Evolutionary conservation across 768 basidiomycete species (phyloP), one percentile per base, ranked within the genome.

Genomic region (Kwoniella botswanensis): DNA sequence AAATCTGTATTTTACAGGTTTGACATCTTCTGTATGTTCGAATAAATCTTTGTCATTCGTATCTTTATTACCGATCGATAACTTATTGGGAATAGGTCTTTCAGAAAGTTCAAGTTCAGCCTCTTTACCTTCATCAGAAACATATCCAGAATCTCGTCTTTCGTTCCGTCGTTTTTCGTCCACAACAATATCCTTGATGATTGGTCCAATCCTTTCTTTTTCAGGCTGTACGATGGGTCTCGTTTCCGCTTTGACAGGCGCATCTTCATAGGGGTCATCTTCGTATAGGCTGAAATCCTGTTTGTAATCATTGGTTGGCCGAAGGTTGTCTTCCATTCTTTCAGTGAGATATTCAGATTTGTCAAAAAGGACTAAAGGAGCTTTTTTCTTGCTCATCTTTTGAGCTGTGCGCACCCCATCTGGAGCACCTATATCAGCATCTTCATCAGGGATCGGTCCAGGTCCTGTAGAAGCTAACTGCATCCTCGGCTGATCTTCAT

Each of bases 371-470:
- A 43, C 29, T n/a, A 43, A 17, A 17, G 15, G 13, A 17, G 13
- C 17, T 41, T 59, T 35, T 6, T 35, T 26, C 17, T 18, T 59
- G 4, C 29, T 26, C 3, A 12, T 17, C 10, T 22, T 21, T 7
- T 26, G 54, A 42, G 42, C 41, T 2, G 7, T n/a, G 15, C n/a
- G 18, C 4, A 12, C 29, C 5, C 26, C 54, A 57, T 56, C 46
- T 6, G 64, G 64, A 43, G 64, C 64, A 17, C 64, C 64, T 17
- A 65, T 44, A 57, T 65, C 64, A 21, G 10, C 64, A 26, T 65
- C 54, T 44, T 42, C 54, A 43, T 41, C 54, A 22, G 64, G 64
- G 41, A 65, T n/a, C 3, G 57, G 42, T 2, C 26, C 46, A 29
- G 15, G 10, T 21, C 63, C 21, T 18, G 13, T 29, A 17, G 35